These are phyloP conservation scores for Hyaloscypha variabilis DNA, from an alignment of 495 filamentous ascomycete species.

Conservation along the genomic window DNA sequence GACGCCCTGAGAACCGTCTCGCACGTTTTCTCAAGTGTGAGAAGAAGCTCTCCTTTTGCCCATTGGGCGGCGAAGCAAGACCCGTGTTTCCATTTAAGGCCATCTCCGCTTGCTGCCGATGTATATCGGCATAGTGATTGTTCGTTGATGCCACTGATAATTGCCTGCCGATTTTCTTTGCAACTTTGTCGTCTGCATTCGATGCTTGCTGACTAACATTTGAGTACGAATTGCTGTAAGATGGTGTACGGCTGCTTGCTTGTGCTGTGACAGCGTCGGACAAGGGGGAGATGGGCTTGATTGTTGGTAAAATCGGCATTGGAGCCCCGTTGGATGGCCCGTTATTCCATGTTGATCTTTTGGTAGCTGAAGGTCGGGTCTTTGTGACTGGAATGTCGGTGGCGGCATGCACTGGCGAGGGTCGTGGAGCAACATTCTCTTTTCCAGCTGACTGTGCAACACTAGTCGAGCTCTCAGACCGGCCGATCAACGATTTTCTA, in stretches of 20 bases:
- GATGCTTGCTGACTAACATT: conserved; percentile 28
- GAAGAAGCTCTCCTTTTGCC: conserved; percentile 92
- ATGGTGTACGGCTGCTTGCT: conserved; percentile 55
- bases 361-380: conserved; percentile 60
- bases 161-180: conserved; percentile 95
- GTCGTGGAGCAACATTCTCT: conserved; percentile 50
- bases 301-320: conserved; percentile 97
- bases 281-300: conserved; percentile 90
- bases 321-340: conserved; percentile 81
- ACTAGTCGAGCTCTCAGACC: conserved; percentile 43
- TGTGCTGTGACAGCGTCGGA: conserved; percentile 92
- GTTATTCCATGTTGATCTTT: conserved; percentile 88
- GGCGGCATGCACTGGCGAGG: conserved; percentile 61
- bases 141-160: conserved; percentile 95
- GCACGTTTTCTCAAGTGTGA: conserved; percentile 95
- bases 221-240: conserved; percentile 41
- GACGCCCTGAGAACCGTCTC: conserved; percentile 86
- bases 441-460: conserved; percentile 25
- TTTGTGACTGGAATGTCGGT: conserved; percentile 58
- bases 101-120: conserved; percentile 88
- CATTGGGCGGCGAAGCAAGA: conserved; percentile 63
- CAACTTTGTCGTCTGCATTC: conserved; percentile 61
- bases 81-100: conserved; percentile 83
- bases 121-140: conserved; percentile 79
- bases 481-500: conserved; percentile 83